Evolutionary conservation across 1,284 basidiomycete species (phyloP), one percentile per base, ranked within the genome.

Genomic region (Exobasidium rhododendri): DNA sequence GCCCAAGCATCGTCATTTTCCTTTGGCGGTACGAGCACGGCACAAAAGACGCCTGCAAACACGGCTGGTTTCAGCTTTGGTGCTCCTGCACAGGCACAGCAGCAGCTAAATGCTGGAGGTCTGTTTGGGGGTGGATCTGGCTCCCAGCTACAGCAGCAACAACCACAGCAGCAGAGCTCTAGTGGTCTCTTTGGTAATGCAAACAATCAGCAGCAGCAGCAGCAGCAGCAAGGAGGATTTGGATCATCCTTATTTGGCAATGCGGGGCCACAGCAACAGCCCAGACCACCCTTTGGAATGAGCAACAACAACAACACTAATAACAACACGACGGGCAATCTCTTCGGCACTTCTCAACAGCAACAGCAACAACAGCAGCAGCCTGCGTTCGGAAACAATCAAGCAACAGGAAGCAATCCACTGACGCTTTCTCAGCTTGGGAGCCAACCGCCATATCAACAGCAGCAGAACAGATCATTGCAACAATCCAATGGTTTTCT

Each of bases 341-440:
- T 40, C 10, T 40, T 22, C 20, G 52, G 52, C 29, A 13, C 13
- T 28, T 28, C 5, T 10, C 24, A 17, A 30, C 47, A 31, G 45
- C 0, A 51, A 63, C 20, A 65, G 64, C 47, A 63, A 59, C 1
- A 72, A 70, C 31, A 69, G 65, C 26, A 64, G 61, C 29, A 69
- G 62, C 17, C 56, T 63, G 17, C 28, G n/a, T 40, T 40, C 17
- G 35, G 35, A 40, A 40, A 40, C 17, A 40, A 17, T 40, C 35
- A 40, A 40, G 56, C 1, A 20, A 13, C 20, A 35, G 22, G 11
- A 3, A 17, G n/a, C 20, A 50, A 50, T 22, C 35, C 56, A 11
- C 30, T 46, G 35, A 57, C 56, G 56, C 57, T 58, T 29, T 32
- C 30, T 10, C 56, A 57, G 17, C 13, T 54, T n/a, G 46, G 56